A percentile compares a stretch with the other conserved stretches of the same genome.
Conservation (phyloP, 176 grass and related monocot species). For the Leersia perrieri region DNA sequence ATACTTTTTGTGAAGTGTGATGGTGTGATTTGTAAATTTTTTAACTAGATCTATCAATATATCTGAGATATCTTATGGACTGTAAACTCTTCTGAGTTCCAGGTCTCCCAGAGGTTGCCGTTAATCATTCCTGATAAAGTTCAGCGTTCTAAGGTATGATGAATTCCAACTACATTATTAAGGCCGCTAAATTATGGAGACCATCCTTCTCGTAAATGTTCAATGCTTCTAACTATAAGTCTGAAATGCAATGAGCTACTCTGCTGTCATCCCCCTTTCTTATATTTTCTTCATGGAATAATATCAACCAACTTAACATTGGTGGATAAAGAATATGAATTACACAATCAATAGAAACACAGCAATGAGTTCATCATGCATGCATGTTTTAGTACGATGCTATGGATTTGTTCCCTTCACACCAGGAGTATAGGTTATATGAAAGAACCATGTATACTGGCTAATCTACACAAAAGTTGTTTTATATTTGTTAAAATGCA, state of each 20-base stretch:
- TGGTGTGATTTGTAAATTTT: conserved; percentile 5
- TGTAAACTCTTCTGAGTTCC: conserved; percentile 27
- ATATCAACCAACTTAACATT: not conserved
- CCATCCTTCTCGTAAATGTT: conserved; percentile 13
- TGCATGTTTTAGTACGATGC: conserved; percentile 14
- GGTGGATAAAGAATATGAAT: not conserved
- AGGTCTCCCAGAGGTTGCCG: conserved; percentile 85
- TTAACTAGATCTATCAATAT: conserved; percentile 5
- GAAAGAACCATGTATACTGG: not conserved
- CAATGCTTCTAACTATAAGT: not conserved
- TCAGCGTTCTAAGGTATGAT: conserved; percentile 89
- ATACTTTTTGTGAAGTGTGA: conserved; percentile 10
- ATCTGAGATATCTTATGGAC: conserved; percentile 19
- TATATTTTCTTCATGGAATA: not conserved
- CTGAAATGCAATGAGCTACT: not conserved
- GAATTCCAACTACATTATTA: conserved; percentile 31
- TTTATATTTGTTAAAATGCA: not conserved
- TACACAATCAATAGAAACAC: not conserved
- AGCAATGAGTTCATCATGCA: not conserved
- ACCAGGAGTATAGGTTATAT: not conserved
- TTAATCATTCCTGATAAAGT: conserved; percentile 86
- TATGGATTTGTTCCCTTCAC: not conserved
- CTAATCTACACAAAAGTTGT: not conserved
- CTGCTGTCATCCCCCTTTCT: not conserved
- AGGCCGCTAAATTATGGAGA: conserved; percentile 6